Conservation (phyloP, 2,329 filamentous ascomycete genomes). For the Ustilaginoidea virens region DNA sequence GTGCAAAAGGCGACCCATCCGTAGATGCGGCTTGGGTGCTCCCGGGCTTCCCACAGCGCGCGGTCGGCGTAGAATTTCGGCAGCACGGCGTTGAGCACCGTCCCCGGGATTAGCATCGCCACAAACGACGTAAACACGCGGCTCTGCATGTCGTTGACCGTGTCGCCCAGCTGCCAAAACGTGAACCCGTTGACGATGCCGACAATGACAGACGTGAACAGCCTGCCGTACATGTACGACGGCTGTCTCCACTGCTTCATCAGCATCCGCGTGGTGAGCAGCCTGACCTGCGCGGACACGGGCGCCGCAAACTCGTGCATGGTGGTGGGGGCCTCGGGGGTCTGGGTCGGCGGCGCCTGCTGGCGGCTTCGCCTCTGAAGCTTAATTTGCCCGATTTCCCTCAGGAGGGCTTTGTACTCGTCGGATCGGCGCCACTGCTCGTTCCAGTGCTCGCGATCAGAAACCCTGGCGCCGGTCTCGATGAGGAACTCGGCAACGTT, state of each 20-base stretch:
- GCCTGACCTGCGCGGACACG: slow-evolving; percentile 42
- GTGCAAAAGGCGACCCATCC: slow-evolving; percentile 64
- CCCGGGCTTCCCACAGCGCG: slow-evolving; percentile 56
- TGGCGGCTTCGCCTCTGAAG: slow-evolving; percentile 6
- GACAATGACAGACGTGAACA: slow-evolving; percentile 56
- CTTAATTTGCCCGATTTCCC: slow-evolving; percentile 51
- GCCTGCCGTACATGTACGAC: slow-evolving; percentile 60
- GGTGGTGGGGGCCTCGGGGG: no score
- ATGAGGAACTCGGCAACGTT: slow-evolving; percentile 35
- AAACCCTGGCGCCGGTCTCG: slow-evolving; percentile 21
- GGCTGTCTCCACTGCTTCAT: slow-evolving; percentile 62
- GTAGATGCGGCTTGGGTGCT: slow-evolving; percentile 61
- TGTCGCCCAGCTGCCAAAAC: slow-evolving; percentile 54
- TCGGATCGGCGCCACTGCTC: slow-evolving; percentile 56
- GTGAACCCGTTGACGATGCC: slow-evolving; percentile 71
- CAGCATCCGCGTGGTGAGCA: slow-evolving; percentile 57
- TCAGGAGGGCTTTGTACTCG: slow-evolving; percentile 39
- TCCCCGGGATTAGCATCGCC: slow-evolving; percentile 50
- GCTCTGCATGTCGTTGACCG: slow-evolving; percentile 55
- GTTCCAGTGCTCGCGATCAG: slow-evolving; percentile 44
- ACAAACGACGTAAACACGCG: slow-evolving; percentile 61
- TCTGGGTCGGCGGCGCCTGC: not conserved
- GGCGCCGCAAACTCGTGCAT: slow-evolving; percentile 54
- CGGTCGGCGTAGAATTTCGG: slow-evolving; percentile 68
- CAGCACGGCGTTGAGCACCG: slow-evolving; percentile 56